phyloP scores from a whole-genome alignment of 495 filamentous ascomycete species.

The Darksidea phi region DNA sequence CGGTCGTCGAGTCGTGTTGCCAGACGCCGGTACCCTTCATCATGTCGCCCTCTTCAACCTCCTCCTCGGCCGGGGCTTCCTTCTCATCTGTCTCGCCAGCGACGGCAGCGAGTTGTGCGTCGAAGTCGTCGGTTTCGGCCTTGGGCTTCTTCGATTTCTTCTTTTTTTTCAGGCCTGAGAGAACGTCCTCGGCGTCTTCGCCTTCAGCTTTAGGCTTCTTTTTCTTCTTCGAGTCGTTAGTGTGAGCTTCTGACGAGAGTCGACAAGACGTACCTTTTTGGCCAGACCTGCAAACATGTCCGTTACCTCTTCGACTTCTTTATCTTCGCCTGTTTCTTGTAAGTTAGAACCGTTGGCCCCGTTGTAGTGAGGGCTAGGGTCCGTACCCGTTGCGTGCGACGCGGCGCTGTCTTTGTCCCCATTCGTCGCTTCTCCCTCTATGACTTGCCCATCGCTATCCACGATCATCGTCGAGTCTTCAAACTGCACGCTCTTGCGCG shows the following conservation, averaged over 20 bases:
- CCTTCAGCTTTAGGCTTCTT: slow-evolving; percentile 25
- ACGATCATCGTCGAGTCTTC: slow-evolving; percentile 79
- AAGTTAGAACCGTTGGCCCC: slow-evolving; percentile 6
- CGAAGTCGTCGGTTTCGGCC: slow-evolving; percentile 70
- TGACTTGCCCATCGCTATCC: slow-evolving; percentile 79
- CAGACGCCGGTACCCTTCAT: slow-evolving; percentile 92
- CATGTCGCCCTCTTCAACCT: slow-evolving; percentile 69
- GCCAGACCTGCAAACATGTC: slow-evolving; percentile 79
- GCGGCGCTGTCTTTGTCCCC: slow-evolving; percentile 65
- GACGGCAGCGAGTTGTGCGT: slow-evolving; percentile 74
- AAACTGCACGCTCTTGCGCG: slow-evolving; percentile 89
- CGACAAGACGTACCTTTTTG: slow-evolving; percentile 57
- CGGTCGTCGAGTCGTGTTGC: slow-evolving; percentile 71
- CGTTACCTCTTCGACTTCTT: slow-evolving; percentile 68
- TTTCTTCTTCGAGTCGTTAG: slow-evolving; percentile 96
- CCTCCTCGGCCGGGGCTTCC: slow-evolving; percentile 52
- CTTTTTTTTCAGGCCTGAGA: slow-evolving; percentile 48
- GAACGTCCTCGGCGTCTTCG: background rate
- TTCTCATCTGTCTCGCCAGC: slow-evolving; percentile 56
- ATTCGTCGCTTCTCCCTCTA: slow-evolving; percentile 55
- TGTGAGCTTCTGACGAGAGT: slow-evolving; percentile 56
- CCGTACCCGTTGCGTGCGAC: slow-evolving; percentile 63
- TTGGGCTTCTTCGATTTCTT: slow-evolving; percentile 46
- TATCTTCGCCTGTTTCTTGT: slow-evolving; percentile 48
- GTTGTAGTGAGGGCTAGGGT: background rate